Evolutionary conservation across 2,329 filamentous ascomycete species (phyloP), one percentile per base, ranked within the genome.

Genomic region (Cryphonectria radicalis): DNA sequence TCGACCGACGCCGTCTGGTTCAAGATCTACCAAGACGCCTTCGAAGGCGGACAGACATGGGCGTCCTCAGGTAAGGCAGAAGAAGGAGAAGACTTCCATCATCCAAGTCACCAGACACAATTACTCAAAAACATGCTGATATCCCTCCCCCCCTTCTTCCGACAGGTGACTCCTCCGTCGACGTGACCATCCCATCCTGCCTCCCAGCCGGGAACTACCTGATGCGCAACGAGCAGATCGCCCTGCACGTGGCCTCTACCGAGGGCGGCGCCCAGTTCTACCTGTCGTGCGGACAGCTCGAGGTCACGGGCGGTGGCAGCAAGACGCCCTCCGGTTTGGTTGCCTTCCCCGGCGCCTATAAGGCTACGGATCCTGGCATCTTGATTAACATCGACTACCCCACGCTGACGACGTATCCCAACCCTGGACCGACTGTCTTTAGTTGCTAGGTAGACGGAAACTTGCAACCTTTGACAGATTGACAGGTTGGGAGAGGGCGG

Each of bases 1-100:
- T 79, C 79, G 3, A 72, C 75, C 7, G 81, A 79, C 14, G 71
- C 75, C 5, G 77, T 79, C 35, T 82, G 80, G 80, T 82, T 82
- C 77, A 82, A 82, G 76, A 79, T 82, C 55, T 80, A 79, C 74
- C 75, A 77, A 71, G 76, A 76, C 62, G 73, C 68, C 10, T 76
- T 77, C 62, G 75, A 74, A 40, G 50, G 68, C 22, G 57, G 69
- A 53, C 69, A 71, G 59, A 71, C 69, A 13, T 74, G 73, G 73
- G 63, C 71, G 19, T 68, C 64, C 55, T 70, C 65, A 17, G 69
- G 71, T 72, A 63, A 32, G 68, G 19, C 19, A 43, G 14, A 43
- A 40, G 37, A 10, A 40, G 37, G 1, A 40, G 32, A 32, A 32
- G 32, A 32, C 37, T 40, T 13, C 37, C 10, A 10, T 40, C 1